Conservation (phyloP, 192 early-diverging fungal species). For the Backusella sp. region DNA sequence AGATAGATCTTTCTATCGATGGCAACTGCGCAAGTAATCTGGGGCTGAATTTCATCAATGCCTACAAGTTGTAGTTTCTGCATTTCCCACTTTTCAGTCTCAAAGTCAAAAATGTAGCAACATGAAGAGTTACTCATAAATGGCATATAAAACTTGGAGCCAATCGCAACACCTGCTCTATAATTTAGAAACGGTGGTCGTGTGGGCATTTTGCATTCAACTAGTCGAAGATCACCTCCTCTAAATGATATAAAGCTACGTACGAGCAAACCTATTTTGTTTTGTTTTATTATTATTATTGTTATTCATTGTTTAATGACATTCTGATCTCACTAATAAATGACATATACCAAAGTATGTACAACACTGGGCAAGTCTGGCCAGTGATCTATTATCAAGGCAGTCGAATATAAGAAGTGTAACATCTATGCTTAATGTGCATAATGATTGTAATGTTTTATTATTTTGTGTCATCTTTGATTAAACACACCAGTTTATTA, state of each 20-base stretch:
- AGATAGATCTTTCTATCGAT: slow-evolving; percentile 23
- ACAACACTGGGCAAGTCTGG: neutral
- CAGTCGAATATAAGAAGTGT: neutral
- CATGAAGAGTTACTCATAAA: slow-evolving; percentile 20
- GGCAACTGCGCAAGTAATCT: slow-evolving; percentile 20
- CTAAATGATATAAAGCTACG: slow-evolving; percentile 14
- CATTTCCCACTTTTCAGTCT: slow-evolving; percentile 17
- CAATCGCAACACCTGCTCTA: slow-evolving; percentile 21
- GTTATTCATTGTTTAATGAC: neutral
- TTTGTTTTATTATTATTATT: neutral
- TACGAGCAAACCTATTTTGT: slow-evolving; percentile 4
- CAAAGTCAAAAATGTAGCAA: slow-evolving; percentile 28
- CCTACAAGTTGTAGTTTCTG: slow-evolving; percentile 14
- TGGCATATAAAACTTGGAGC: slow-evolving; percentile 26
- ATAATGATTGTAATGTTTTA: neutral
- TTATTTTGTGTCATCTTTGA: neutral
- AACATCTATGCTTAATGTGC: slow-evolving; percentile 12
- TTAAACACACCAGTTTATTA: neutral
- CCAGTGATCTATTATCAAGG: slow-evolving; percentile 20
- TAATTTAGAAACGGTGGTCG: slow-evolving; percentile 11
- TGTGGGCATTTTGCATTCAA: neutral
- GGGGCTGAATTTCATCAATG: slow-evolving; percentile 11
- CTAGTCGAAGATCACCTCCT: neutral
- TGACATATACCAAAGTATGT: slow-evolving; percentile 16
- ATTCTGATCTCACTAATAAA: neutral